Evolutionary conservation across 78 protist genomes (phyloP).

Genomic region (Ministeria vibrans): DNA sequence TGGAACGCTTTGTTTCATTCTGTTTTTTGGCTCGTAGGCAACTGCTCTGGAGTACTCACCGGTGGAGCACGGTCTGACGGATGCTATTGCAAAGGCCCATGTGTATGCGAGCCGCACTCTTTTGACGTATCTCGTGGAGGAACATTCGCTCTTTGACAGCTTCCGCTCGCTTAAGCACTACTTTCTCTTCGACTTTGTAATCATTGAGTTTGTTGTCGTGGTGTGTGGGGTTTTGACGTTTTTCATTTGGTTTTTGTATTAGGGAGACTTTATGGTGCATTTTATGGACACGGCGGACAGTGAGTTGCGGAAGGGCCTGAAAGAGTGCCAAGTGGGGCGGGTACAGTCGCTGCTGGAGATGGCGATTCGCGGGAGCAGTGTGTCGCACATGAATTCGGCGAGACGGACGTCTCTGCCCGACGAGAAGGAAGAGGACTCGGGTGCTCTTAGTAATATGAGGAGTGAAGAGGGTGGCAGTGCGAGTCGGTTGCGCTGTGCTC

Average conservation of each 20-base stretch:
- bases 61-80: constrained; percentile 22
- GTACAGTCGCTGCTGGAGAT: constrained; percentile 54
- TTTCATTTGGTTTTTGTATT: not conserved
- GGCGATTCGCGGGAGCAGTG: constrained; percentile 20
- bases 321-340: constrained; percentile 32
- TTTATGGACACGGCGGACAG: constrained; percentile 69
- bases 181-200: constrained; percentile 48
- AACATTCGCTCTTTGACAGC: constrained; percentile 34
- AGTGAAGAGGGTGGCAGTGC: not conserved
- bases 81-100: constrained; percentile 38
- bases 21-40: not conserved
- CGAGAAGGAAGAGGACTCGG: not conserved
- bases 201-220: not conserved
- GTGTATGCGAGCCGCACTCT: constrained; percentile 35
- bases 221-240: not conserved
- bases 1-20: not conserved
- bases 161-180: constrained; percentile 54
- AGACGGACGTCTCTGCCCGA: too few species aligned
- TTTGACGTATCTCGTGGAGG: constrained; percentile 31
- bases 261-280: constrained; percentile 71
- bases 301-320: constrained; percentile 45
- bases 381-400: too few species aligned
- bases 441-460: not conserved
- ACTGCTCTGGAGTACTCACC: not conserved
- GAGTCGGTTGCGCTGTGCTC: not conserved